Evolutionary conservation across 345 rosid species (phyloP).

Genomic region (Rhizophora mangle): DNA sequence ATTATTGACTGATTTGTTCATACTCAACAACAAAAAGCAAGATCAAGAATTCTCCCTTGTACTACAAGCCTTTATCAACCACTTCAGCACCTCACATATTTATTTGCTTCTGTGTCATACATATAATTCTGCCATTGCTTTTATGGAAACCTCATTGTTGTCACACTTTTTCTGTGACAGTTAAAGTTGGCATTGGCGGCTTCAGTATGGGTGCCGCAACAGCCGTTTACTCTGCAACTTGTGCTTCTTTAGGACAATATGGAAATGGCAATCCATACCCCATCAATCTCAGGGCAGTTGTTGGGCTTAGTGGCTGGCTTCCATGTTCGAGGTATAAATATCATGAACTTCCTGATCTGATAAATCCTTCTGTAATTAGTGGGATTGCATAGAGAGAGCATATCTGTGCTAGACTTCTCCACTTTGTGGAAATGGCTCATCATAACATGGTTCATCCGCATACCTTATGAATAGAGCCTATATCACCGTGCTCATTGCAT

Average conservation of each 20-base stretch:
- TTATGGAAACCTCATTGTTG: not conserved
- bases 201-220: constrained; percentile 38
- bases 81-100: too few relatives aligned
- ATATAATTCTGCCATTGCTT: not conserved
- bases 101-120: too few relatives aligned
- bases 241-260: constrained; percentile 28
- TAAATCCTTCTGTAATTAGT: constrained; percentile 3
- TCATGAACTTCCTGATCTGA: not conserved
- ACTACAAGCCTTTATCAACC: too few relatives aligned
- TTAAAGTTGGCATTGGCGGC: constrained; percentile 36
- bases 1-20: too few relatives aligned
- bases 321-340: constrained; percentile 25
- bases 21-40: too few relatives aligned
- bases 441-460: not conserved
- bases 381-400: not conserved
- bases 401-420: too few relatives aligned
- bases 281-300: constrained; percentile 30
- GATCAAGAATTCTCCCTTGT: too few relatives aligned
- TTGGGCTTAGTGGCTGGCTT: constrained; percentile 36
- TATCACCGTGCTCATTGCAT: not conserved
- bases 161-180: constrained; percentile 9
- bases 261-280: constrained; percentile 23
- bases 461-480: not conserved
- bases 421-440: too few relatives aligned
- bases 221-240: constrained; percentile 32